Percentiles rank a stretch among this genome's conserved stretches.
These are phyloP conservation scores for Daucus carota DNA, from an alignment of 129 eudicot genomes.

Conservation along the genomic window DH1_v3.0 NC_030389.2:34497001-34497500, in stretches of 20 bases:
- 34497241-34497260: neutral
- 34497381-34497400: slow-evolving; percentile 98
- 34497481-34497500: neutral
- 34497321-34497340: neutral
- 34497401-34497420: slow-evolving; percentile 87
- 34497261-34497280: neutral
- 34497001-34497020: neutral
- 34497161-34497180: neutral
- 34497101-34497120: neutral
- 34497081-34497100: neutral
- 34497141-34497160: neutral
- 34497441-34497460: slow-evolving; percentile 44
- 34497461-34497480: slow-evolving; percentile 5
- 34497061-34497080: neutral
- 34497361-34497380: slow-evolving; percentile 77
- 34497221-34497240: too few species aligned
- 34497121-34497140: neutral
- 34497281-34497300: neutral
- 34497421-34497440: slow-evolving; percentile 72
- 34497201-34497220: neutral
- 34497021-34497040: neutral
- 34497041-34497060: neutral
- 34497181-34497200: neutral
- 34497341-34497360: neutral
- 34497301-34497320: neutral